Percentiles rank a stretch among this genome's conserved stretches.
Evolutionary conservation across 441 rosid species (phyloP).

Genomic region (Corymbia citriodora): DNA sequence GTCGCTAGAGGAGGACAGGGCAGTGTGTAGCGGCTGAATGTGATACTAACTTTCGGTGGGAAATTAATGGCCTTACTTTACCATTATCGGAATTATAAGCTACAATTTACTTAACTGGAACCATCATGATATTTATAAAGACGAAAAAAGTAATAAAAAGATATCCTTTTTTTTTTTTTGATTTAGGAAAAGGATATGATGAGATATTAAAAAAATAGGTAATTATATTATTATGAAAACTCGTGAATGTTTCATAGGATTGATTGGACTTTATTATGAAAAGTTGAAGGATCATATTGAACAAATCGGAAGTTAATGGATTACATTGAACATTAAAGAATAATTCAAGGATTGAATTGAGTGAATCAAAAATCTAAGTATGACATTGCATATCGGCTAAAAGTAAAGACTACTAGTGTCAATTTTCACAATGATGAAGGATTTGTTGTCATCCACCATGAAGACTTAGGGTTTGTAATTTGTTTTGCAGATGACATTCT

Average conservation of each 20-base stretch:
- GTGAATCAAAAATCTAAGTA: not conserved
- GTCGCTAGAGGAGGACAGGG: not conserved
- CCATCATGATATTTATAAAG: not conserved
- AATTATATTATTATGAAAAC: not conserved
- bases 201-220: not conserved
- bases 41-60: not conserved
- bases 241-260: not conserved
- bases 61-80: not conserved
- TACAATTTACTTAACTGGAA: not conserved
- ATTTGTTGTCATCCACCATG: not conserved
- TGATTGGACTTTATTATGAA: not conserved
- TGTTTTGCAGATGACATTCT: not conserved
- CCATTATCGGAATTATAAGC: not conserved
- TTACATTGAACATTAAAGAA: not conserved
- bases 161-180: not conserved
- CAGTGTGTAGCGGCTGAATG: not conserved
- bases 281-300: not conserved
- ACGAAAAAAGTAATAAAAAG: not conserved
- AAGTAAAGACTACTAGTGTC: not conserved
- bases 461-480: not conserved
- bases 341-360: not conserved
- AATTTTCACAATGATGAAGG: not conserved
- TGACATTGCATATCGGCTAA: rapidly evolving
- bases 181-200: not conserved
- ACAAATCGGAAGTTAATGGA: not conserved